Evolutionary conservation across 768 basidiomycete species (phyloP).

Genomic region (Dentipellis fragilis): DNA sequence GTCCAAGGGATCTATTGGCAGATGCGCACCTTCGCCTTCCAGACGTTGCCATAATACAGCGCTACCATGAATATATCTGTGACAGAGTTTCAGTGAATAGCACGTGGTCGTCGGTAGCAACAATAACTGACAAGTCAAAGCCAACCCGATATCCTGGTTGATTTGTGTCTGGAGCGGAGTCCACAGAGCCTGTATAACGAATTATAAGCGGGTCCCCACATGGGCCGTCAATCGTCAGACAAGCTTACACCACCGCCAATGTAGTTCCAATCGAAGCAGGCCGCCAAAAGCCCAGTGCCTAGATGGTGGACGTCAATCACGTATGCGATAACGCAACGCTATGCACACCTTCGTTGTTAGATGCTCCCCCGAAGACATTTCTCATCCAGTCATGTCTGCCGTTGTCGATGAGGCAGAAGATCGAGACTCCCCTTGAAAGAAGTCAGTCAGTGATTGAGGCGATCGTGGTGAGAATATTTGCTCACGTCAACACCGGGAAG

Average conservation of each 20-base stretch:
- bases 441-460: neutral
- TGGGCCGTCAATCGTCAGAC: too few species aligned
- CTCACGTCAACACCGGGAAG: slow-evolving; percentile 19
- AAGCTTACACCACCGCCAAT: slow-evolving; percentile 9
- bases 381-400: slow-evolving; percentile 20
- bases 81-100: neutral
- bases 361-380: slow-evolving; percentile 28
- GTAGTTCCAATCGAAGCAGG: slow-evolving; percentile 22
- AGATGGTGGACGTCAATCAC: slow-evolving; percentile 1
- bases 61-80: slow-evolving; percentile 14
- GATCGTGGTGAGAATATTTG: neutral
- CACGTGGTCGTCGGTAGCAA: neutral
- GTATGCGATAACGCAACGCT: neutral
- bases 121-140: slow-evolving; percentile 11
- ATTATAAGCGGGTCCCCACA: too few species aligned
- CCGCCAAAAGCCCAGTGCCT: slow-evolving; percentile 16
- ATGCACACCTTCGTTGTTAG: slow-evolving; percentile 26
- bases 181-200: neutral
- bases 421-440: slow-evolving; percentile 15
- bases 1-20: slow-evolving; percentile 6
- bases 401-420: slow-evolving; percentile 24
- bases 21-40: slow-evolving; percentile 4
- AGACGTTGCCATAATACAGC: slow-evolving; percentile 14
- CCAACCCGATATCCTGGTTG: slow-evolving; percentile 15
- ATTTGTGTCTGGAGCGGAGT: slow-evolving; percentile 14